phyloP scores from a whole-genome alignment of 805 yeast genomes.

The Starmerella cellae region DNA sequence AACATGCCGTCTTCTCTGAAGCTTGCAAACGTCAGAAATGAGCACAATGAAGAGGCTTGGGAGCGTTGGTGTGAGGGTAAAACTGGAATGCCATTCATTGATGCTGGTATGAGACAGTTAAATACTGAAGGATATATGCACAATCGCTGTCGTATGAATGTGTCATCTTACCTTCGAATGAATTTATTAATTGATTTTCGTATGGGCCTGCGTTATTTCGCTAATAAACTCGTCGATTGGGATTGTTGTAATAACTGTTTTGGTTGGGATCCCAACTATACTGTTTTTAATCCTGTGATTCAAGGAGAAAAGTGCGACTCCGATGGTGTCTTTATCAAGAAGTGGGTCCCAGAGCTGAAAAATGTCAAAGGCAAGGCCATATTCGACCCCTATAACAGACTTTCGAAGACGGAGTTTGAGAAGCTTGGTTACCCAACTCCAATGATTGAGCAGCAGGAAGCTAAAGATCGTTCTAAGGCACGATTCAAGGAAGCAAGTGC shows the following conservation, averaged over 20 bases:
- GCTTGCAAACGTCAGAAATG: slow-evolving; percentile 32
- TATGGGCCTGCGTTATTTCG: slow-evolving; percentile 41
- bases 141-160: slow-evolving; percentile 43
- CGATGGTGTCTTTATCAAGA: slow-evolving; percentile 34
- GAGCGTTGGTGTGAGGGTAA: slow-evolving; percentile 40
- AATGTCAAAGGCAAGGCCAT: slow-evolving; percentile 26
- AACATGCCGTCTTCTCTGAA: slow-evolving; percentile 37
- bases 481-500: slow-evolving; percentile 11
- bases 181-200: slow-evolving; percentile 43
- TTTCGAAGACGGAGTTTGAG: slow-evolving; percentile 10
- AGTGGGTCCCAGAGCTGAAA: slow-evolving; percentile 40
- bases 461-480: slow-evolving; percentile 11
- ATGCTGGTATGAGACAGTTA: slow-evolving; percentile 45
- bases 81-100: slow-evolving; percentile 46
- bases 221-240: slow-evolving; percentile 37
- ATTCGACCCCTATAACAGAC: slow-evolving; percentile 28
- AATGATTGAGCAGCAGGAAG: slow-evolving; percentile 5
- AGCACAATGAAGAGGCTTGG: slow-evolving; percentile 32
- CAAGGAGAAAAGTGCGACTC: slow-evolving; percentile 40
- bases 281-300: slow-evolving; percentile 40
- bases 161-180: slow-evolving; percentile 39
- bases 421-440: slow-evolving; percentile 18
- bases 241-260: slow-evolving; percentile 44
- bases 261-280: slow-evolving; percentile 52
- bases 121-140: slow-evolving; percentile 41